Evolutionary conservation across 176 grass and related monocot species (phyloP), one percentile per base, ranked within the genome.

Genomic region (Lolium perenne): DNA sequence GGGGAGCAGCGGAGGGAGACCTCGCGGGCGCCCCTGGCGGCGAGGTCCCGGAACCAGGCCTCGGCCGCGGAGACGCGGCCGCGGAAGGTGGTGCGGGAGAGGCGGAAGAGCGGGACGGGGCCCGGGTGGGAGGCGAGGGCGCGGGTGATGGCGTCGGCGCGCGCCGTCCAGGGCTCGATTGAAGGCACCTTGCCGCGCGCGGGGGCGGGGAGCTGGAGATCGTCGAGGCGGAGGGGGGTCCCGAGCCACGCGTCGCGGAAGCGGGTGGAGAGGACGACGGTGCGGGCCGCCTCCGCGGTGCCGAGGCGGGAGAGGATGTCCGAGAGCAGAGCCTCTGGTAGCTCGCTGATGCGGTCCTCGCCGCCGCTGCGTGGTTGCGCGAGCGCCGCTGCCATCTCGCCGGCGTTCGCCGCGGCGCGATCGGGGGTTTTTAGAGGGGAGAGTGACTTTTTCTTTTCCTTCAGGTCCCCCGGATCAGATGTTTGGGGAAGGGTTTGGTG

Each of bases 161-260:
- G 55, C 53, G 76, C 56, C 10, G 77, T 35, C 63, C 40, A 45
- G 18, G 66, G 72, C 72, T 51, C 21, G 46, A 75, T 75, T 26
- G 46, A 51, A 3, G 46, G 46, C 8, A 51, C 72, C 6, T 29
- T 50, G 72, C 47, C 13, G 6, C 72, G 72, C 5, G 54, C 66
- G 55, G 53, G 53, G 54, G 13, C 5, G 26, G 77, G 84, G 18
- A 86, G 66, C 54, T 73, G 54, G 54, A 80, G 84, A 20, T 80
- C 54, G 25, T 80, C 85, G 67, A 83, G 61, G 80, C 80, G 71
- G 50, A 87, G 80, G 23, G 86, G 86, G 80, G 80, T 77, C 38
- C 22, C 79, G 49, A 62, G 49, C 86, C 86, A 87, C 59, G 71
- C 38, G 59, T 67, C 86, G 79, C 71, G 71, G 71, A 81, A 69